These are phyloP conservation scores for Choiromyces venosus DNA, from an alignment of 495 filamentous ascomycete species.

Conservation along the genomic window DNA sequence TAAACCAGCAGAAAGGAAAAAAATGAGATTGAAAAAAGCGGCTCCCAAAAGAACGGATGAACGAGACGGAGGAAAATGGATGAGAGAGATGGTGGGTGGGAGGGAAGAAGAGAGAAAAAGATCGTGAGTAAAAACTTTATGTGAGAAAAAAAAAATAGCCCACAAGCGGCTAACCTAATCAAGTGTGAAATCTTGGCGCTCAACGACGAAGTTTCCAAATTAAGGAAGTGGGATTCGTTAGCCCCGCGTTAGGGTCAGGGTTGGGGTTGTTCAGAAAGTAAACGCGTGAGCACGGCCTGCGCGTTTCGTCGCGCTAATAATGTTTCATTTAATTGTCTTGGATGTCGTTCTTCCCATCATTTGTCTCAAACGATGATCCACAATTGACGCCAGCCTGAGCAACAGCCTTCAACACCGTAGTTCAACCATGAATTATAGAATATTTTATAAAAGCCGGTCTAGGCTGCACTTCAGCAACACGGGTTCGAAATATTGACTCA, in stretches of 20 bases:
- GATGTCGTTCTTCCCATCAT: neutral
- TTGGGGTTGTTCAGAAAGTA: neutral
- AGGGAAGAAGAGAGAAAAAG: conserved; percentile 18
- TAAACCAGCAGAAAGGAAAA: neutral
- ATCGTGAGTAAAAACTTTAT: conserved; percentile 14
- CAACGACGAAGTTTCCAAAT: neutral
- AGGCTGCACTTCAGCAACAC: neutral
- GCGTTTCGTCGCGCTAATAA: neutral
- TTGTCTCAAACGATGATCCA: neutral
- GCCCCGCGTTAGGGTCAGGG: conserved; percentile 22
- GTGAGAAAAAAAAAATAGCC: conserved; percentile 8
- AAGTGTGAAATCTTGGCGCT: conserved; percentile 30
- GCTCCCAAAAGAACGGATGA: conserved; percentile 2
- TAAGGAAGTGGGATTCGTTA: conserved; percentile 12
- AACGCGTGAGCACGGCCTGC: neutral
- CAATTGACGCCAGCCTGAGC: neutral
- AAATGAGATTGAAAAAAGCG: conserved; percentile 4
- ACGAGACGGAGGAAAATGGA: neutral
- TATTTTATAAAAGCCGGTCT: neutral
- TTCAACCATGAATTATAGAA: neutral
- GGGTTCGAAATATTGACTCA: neutral
- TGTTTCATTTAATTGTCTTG: neutral
- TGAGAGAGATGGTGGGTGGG: conserved; percentile 11
- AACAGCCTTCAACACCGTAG: neutral
- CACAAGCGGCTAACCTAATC: neutral